Base-by-base conservation (phyloP, 352 stramenopile species). In the Halophytophthora batemanensis region DNA sequence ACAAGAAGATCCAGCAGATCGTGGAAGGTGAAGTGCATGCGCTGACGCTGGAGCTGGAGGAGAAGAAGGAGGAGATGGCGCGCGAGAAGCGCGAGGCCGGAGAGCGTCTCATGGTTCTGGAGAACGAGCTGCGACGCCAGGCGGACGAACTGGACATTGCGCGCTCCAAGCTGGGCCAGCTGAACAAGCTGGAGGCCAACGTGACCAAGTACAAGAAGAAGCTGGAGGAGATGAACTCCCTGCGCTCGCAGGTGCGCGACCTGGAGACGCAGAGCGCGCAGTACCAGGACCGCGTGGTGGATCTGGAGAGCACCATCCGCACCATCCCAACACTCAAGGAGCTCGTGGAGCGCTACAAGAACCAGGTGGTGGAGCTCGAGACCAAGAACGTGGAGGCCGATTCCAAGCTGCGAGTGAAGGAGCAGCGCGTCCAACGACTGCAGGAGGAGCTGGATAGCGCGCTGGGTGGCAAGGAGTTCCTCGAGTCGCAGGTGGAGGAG, bases 1-100 rank as follows among this genome's bases (percentile, higher is more conserved):
- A 94, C 68, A 88, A 90, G 37, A 94, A 94, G 60, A 88, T 94
- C 49, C 76, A 92, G 50, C 78, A 93, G 61, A 86, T 94, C 47
- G 84, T 94, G 6, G 83, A 91, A 25, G 76, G 80, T 31, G 82
- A 94, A 56, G 70, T 91, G 15, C 82, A 94, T 38, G 65, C 76
- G 37, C 56, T 92, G 14, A 86, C 74, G 12, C 64, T 90, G 48
- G 65, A 87, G 54, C 58, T 94, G 33, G 81, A 94, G 19, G 82
- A 87, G 45, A 90, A 91, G 49, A 81, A 87, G 18, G 61, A 92
- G 2, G 79, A 91, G 44, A 53, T 92, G 6, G 60, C 71, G 46
- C 80, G 82, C 28, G 61, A 86, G 18, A 92, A 90, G 58, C 74
- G 74, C 25, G 82, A 94, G 49, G 85, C 82, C 15, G 69, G 51